Evolutionary conservation across 2,329 filamentous ascomycete species (phyloP).

Genomic region (Fusarium citri): DNA sequence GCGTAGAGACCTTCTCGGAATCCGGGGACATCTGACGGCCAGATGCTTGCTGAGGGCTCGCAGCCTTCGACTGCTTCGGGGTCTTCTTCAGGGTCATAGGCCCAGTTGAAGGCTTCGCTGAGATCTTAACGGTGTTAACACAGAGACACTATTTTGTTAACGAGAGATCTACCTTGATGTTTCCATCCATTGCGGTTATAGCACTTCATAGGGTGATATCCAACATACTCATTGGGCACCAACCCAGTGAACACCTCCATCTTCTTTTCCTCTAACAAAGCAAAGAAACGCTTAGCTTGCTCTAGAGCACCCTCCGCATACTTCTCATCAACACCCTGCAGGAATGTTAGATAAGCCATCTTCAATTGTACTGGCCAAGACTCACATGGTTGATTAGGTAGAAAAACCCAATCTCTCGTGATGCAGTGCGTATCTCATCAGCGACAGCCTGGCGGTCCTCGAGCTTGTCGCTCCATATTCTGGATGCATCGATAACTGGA

Average conservation of each 20-base stretch:
- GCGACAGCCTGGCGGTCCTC: background rate
- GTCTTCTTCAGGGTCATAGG: background rate
- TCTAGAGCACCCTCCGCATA: conserved; percentile 49
- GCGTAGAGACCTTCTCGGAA: background rate
- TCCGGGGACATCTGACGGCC: background rate
- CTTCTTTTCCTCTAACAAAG: conserved; percentile 57
- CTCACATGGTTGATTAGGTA: conserved; percentile 1
- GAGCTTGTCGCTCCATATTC: background rate
- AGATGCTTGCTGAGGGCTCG: background rate
- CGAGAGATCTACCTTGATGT: conserved; percentile 33
- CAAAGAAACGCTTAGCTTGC: conserved; percentile 57
- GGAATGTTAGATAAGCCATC: background rate
- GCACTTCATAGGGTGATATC: conserved; percentile 52
- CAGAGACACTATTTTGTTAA: rapidly evolving
- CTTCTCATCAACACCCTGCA: conserved; percentile 42
- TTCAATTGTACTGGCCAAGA: background rate
- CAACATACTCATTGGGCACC: conserved; percentile 51
- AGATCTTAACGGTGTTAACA: background rate
- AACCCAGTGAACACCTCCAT: conserved; percentile 58
- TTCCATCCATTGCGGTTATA: conserved; percentile 57
- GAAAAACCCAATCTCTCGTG: background rate
- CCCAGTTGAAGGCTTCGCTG: conserved; percentile 3
- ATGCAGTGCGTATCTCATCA: background rate
- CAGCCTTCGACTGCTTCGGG: background rate
- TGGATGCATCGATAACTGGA: background rate